Conservation (phyloP, 78 protist species). For the Corallochytrium limacisporum region DNA sequence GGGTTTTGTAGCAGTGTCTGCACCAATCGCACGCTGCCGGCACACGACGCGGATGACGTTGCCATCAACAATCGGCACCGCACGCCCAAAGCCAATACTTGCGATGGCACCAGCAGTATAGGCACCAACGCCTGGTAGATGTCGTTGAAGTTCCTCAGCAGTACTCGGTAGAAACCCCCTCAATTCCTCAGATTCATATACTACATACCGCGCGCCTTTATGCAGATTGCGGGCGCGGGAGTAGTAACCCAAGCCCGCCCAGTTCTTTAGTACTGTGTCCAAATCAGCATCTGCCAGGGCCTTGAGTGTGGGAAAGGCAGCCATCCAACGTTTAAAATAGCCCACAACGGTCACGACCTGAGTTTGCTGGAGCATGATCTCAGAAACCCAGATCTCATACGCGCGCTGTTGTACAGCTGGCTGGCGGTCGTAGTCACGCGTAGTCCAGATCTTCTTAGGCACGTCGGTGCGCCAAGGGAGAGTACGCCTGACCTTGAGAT, state of each 20-base stretch:
- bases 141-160: neutral
- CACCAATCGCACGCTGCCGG: conserved; percentile 42
- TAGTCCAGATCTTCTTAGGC: too few species aligned
- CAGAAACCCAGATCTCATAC: conserved; percentile 70
- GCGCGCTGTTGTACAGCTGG: too few species aligned
- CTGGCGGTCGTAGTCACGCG: too few species aligned
- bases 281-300: conserved; percentile 40
- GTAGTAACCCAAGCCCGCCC: conserved; percentile 81
- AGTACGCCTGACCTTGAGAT: too few species aligned
- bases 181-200: too few species aligned
- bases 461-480: too few species aligned
- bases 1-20: neutral
- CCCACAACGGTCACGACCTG: conserved; percentile 39
- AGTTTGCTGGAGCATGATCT: conserved; percentile 80
- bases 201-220: conserved; percentile 33
- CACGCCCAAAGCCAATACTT: conserved; percentile 14
- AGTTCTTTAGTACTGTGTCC: neutral
- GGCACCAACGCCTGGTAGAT: conserved; percentile 53
- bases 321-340: conserved; percentile 42
- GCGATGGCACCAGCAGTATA: conserved; percentile 69
- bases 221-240: conserved; percentile 52
- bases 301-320: conserved; percentile 48
- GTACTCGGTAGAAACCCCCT: conserved; percentile 10
- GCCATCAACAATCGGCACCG: conserved; percentile 56
- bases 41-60: conserved; percentile 68